Base-by-base conservation (phyloP, 495 filamentous ascomycete genomes). In the Penicillium alfredii region DNA sequence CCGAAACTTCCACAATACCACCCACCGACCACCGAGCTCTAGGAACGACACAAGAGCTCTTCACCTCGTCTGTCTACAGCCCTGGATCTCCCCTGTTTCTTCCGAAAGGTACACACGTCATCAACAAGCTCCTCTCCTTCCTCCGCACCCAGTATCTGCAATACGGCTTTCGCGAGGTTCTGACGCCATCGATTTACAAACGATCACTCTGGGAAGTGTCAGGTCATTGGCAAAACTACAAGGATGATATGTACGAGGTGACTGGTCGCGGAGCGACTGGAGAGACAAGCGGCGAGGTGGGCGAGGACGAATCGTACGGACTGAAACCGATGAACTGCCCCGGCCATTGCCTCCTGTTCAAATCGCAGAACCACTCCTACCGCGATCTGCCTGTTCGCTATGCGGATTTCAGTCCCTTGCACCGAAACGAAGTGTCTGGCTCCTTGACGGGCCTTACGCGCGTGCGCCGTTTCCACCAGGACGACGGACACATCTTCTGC, bases 241-340 rank as follows among this genome's bases (percentile, higher is more conserved):
- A 84, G 44, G 81, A 94, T 53, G 88, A 94, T 51, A 96, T 96
- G 89, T 96, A 88, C 66, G 80, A 83, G 38, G 89, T 94, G 17
- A 82, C 76, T 4, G 78, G 71, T 37, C 74, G 74, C 8, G 76
- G 72, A 9, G 69, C 71, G n/a, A 64, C 57, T 4, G 77, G 69
- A 2, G 56, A 65, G 3, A 57, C 49, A 13, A 53, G 61, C 0
- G 61, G 61, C 5, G 68, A 77, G 33, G 33, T 52, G 4, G 72
- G 72, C 33, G 78, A 86, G 42, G 73, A 84, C 31, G 83, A 84
- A 45, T 82, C 87, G 33, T 96, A 89, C 55, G 88, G 86, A 2
- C 71, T 96, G 33, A 96, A 96, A 56, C 89, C 89, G 14, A 96
- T 96, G 89, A 96, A 96, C 51, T 96, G 89, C 56, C 89, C 89